Percentiles rank a stretch among this genome's conserved stretches.
Evolutionary conservation across 495 filamentous ascomycete genomes (phyloP).

Genomic region (Cairneyella variabilis): DNA sequence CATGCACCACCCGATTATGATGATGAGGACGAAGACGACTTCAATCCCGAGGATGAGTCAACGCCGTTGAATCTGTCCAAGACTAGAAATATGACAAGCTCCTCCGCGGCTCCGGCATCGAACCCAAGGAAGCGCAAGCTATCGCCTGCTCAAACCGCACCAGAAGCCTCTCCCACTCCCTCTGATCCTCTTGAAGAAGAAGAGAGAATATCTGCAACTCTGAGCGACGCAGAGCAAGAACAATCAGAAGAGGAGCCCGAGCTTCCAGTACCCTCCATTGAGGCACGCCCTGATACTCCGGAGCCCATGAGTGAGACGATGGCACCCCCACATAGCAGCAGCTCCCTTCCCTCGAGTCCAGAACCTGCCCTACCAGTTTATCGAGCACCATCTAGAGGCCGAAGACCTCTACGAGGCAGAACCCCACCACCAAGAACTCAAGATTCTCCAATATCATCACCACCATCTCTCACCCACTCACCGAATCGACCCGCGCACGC

Average conservation of each 20-base stretch:
- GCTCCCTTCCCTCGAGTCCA: constrained; percentile 24
- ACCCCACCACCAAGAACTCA: constrained; percentile 19
- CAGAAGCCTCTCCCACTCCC: too few relatives aligned
- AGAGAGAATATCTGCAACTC: constrained; percentile 13
- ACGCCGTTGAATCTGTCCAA: constrained; percentile 52
- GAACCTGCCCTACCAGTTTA: neutral
- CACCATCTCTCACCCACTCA: constrained; percentile 30
- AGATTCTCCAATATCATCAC: constrained; percentile 26
- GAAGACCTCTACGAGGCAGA: constrained; percentile 9
- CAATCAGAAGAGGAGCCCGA: neutral
- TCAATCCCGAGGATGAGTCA: constrained; percentile 63
- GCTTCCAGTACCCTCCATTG: constrained; percentile 13
- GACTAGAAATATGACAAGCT: constrained; percentile 11
- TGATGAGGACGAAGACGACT: constrained; percentile 51
- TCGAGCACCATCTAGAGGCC: constrained; percentile 6
- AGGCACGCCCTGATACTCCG: constrained; percentile 21
- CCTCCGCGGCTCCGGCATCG: constrained; percentile 18
- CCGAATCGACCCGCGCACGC: constrained; percentile 35
- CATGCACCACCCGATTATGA: constrained; percentile 39
- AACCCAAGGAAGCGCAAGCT: constrained; percentile 36
- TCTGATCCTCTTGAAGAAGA: constrained; percentile 1
- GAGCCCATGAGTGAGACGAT: constrained; percentile 46
- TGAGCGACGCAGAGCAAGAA: constrained; percentile 13
- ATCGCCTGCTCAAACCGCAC: constrained; percentile 21
- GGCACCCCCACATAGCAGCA: constrained; percentile 50